Evolutionary conservation across 139 green algal species (phyloP).

Genomic region (Pleodorina starrii): DNA sequence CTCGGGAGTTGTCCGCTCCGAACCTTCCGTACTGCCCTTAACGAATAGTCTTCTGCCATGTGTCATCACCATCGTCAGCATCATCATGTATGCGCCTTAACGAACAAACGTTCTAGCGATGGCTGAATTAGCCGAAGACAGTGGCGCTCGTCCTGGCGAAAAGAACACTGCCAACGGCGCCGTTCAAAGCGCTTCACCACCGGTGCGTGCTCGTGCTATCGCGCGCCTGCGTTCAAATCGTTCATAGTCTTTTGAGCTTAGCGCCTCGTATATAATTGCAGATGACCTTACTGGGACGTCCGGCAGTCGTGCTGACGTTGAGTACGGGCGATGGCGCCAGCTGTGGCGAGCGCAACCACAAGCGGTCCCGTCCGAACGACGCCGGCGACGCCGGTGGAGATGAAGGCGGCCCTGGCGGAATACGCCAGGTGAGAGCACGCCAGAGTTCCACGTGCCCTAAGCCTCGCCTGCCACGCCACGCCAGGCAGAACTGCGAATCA

Average conservation of each 20-base stretch:
- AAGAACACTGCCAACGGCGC: background rate
- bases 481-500: too few species aligned
- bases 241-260: background rate
- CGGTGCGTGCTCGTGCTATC: background rate
- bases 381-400: background rate
- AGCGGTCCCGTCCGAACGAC: background rate
- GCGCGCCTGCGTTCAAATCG: background rate
- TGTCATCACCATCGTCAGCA: too few species aligned
- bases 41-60: too few species aligned
- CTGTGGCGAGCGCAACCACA: slow-evolving; percentile 6
- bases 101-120: too few species aligned
- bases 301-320: background rate
- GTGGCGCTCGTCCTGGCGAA: background rate
- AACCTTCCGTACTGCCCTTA: too few species aligned
- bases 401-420: background rate
- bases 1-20: too few species aligned
- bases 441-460: too few species aligned
- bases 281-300: slow-evolving; percentile 17
- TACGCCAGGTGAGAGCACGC: slow-evolving; percentile 28
- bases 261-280: background rate
- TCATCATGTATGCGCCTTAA: too few species aligned
- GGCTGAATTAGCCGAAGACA: background rate
- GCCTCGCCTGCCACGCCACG: too few species aligned
- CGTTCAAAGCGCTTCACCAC: background rate
- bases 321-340: background rate